phyloP scores from a whole-genome alignment of 2,329 filamentous ascomycete species.

The Talaromyces pinophilus region DNA sequence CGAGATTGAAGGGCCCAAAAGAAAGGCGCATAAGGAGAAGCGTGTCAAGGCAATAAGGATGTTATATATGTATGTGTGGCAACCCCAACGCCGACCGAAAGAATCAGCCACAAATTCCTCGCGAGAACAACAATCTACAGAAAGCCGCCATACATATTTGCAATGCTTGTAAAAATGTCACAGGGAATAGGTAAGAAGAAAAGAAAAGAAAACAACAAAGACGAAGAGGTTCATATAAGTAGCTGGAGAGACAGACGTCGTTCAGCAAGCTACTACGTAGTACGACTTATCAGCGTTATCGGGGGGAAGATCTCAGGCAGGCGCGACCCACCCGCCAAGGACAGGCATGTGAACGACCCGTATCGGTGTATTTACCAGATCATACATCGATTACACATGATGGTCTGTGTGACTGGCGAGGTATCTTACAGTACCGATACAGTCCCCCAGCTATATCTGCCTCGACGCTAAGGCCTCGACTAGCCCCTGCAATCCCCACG shows the following conservation, averaged over 20 bases:
- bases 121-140: not conserved
- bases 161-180: not conserved
- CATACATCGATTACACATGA: not conserved
- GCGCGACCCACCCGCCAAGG: not conserved
- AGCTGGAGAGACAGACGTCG: not conserved
- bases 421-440: conserved; percentile 9
- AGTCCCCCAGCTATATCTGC: not conserved
- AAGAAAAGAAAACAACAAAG: not conserved
- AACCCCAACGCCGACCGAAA: not conserved
- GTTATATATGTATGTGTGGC: not conserved
- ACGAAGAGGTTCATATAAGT: conserved; percentile 2
- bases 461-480: not conserved
- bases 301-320: not conserved
- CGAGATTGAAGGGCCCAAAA: not conserved
- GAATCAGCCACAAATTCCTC: conserved; percentile 9
- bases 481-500: conserved; percentile 4
- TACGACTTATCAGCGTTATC: conserved; percentile 13
- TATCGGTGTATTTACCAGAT: not conserved
- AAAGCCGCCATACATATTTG: conserved; percentile 12
- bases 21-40: not conserved
- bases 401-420: not conserved
- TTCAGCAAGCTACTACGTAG: not conserved
- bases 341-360: not conserved
- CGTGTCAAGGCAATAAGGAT: not conserved
- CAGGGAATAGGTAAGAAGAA: not conserved